phyloP scores from a whole-genome alignment of 192 early-diverging fungal genomes.

The Helicostylum pulchrum region DNA sequence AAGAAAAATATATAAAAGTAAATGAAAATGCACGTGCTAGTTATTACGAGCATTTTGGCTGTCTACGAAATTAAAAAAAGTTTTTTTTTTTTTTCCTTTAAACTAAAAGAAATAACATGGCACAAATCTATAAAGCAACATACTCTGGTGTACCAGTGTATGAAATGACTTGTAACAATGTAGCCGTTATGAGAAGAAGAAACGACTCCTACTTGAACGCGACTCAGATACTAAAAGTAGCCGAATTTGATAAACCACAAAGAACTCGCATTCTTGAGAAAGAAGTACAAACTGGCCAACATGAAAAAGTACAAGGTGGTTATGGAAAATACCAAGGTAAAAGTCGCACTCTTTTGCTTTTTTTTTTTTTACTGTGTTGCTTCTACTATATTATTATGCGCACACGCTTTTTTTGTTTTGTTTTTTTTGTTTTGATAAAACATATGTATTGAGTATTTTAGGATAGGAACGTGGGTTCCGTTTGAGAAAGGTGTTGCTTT shows the following conservation, averaged over 20 bases:
- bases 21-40: neutral
- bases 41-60: neutral
- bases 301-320: constrained; percentile 96
- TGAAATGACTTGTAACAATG: constrained; percentile 81
- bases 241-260: constrained; percentile 86
- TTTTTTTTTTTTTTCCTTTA: neutral
- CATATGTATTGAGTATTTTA: neutral
- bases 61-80: neutral
- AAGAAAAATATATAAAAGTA: neutral
- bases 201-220: constrained; percentile 92
- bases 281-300: constrained; percentile 79
- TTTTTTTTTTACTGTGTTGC: too few species aligned
- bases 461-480: constrained; percentile 72
- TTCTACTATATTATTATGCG: neutral
- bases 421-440: neutral
- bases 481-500: constrained; percentile 74
- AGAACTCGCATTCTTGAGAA: constrained; percentile 90
- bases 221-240: constrained; percentile 96
- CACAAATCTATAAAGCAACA: constrained; percentile 78
- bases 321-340: constrained; percentile 97
- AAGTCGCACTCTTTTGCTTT: too few species aligned
- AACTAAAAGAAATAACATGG: too few species aligned
- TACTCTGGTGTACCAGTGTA: constrained; percentile 95
- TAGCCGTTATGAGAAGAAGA: constrained; percentile 73
- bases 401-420: too few species aligned